These are phyloP conservation scores for Nemania sp. DNA, from an alignment of 2,329 filamentous ascomycete species.

Conservation along the genomic window DNA sequence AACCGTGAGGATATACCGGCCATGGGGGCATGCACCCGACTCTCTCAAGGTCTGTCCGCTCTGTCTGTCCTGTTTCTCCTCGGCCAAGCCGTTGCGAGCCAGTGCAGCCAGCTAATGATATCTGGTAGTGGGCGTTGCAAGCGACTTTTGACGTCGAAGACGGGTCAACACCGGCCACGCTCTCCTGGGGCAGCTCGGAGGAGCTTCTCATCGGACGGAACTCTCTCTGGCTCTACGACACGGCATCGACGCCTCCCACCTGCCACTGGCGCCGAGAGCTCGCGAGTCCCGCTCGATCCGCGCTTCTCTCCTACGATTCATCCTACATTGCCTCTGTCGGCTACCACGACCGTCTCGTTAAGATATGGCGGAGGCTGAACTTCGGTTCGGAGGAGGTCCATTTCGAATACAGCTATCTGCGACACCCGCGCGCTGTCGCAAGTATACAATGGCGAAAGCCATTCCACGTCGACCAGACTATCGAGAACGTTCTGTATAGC, in stretches of 20 bases:
- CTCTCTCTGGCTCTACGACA: constrained; percentile 68
- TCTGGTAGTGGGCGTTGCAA: constrained; percentile 64
- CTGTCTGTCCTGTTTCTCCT: not conserved
- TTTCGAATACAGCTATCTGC: constrained; percentile 88
- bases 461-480: constrained; percentile 73
- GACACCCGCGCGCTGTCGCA: constrained; percentile 81
- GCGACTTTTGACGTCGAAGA: constrained; percentile 59
- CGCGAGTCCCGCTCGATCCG: constrained; percentile 73
- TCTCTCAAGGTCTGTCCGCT: constrained; percentile 66
- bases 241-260: constrained; percentile 50
- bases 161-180: constrained; percentile 49
- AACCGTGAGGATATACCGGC: constrained; percentile 76
- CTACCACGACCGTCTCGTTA: constrained; percentile 78
- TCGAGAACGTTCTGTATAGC: constrained; percentile 88
- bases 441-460: constrained; percentile 84
- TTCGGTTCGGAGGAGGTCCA: constrained; percentile 81
- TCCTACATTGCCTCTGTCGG: constrained; percentile 83
- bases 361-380: constrained; percentile 87
- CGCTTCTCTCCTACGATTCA: constrained; percentile 82
- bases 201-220: constrained; percentile 81
- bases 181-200: constrained; percentile 87
- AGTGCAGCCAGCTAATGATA: constrained; percentile 19
- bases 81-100: not conserved
- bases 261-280: constrained; percentile 75
- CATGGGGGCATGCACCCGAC: constrained; percentile 70